These are phyloP conservation scores for Naganishia onofrii DNA, from an alignment of 768 basidiomycete genomes.

Conservation along the genomic window DNA sequence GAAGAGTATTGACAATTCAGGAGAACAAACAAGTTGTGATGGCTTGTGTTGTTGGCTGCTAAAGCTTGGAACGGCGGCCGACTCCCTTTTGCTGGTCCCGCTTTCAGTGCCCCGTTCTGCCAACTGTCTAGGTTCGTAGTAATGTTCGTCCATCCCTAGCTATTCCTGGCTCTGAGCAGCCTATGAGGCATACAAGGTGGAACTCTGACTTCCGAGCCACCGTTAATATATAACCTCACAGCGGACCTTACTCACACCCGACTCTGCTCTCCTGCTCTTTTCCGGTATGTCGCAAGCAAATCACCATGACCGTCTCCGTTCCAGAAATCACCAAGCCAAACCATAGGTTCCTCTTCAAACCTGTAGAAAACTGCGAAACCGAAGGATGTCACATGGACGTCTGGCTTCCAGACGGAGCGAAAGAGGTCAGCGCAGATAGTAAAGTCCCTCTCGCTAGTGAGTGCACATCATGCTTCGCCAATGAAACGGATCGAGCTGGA, in stretches of 20 bases:
- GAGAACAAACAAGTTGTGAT: too few species aligned
- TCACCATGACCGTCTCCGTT: slow-evolving; percentile 12
- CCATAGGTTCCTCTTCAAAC: slow-evolving; percentile 28
- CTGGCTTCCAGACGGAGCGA: slow-evolving; percentile 14
- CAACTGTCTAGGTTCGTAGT: too few species aligned
- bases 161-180: too few species aligned
- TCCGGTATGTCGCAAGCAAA: neutral
- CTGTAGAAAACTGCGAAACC: slow-evolving; percentile 17
- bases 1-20: neutral
- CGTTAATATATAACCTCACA: too few species aligned
- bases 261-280: neutral
- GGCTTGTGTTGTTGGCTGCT: too few species aligned
- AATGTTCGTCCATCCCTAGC: too few species aligned
- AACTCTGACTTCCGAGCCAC: too few species aligned
- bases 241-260: too few species aligned
- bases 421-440: neutral
- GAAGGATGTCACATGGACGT: slow-evolving; percentile 33
- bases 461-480: neutral
- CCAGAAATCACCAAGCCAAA: neutral
- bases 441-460: neutral
- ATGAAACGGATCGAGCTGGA: too few species aligned
- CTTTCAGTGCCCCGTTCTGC: too few species aligned
- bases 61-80: neutral
- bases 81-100: neutral
- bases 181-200: too few species aligned